Conservation (phyloP, 352 stramenopile species). For the Phytophthora citrophthora region DNA sequence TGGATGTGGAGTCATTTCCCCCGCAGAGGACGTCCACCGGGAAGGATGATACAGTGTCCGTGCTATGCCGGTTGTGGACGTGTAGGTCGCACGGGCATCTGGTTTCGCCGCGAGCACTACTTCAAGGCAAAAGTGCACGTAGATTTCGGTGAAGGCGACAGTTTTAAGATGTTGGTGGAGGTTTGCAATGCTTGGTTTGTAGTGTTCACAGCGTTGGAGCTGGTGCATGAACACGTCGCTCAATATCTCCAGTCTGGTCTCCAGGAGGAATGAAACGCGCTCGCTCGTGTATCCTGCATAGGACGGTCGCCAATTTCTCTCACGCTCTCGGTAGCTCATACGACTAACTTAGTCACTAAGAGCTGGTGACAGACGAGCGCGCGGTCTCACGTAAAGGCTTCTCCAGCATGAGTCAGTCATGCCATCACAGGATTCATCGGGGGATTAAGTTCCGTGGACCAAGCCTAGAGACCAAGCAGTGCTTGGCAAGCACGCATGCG, state of each 20-base stretch:
- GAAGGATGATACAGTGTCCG: neutral
- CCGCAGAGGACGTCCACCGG: neutral
- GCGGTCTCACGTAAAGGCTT: constrained; percentile 1
- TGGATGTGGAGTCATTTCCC: neutral
- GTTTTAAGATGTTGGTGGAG: neutral
- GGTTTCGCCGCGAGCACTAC: neutral
- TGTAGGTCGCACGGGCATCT: neutral
- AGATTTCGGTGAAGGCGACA: neutral
- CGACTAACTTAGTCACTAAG: neutral
- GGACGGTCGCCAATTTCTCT: neutral
- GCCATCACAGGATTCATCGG: constrained; percentile 4
- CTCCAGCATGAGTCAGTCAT: neutral
- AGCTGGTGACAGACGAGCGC: neutral
- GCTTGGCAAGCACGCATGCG: neutral
- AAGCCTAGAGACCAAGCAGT: neutral
- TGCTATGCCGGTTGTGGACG: neutral
- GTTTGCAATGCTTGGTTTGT: too few species aligned
- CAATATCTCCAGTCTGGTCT: too few species aligned
- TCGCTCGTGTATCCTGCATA: constrained; percentile 1
- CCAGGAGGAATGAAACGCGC: too few species aligned
- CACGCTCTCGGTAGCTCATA: neutral
- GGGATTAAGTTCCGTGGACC: neutral
- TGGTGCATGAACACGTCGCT: too few species aligned
- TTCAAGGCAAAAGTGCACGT: neutral
- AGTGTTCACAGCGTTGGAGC: too few species aligned